Base-by-base conservation (phyloP, 2,329 filamentous ascomycete genomes). In the Epichloe gansuensis region DNA sequence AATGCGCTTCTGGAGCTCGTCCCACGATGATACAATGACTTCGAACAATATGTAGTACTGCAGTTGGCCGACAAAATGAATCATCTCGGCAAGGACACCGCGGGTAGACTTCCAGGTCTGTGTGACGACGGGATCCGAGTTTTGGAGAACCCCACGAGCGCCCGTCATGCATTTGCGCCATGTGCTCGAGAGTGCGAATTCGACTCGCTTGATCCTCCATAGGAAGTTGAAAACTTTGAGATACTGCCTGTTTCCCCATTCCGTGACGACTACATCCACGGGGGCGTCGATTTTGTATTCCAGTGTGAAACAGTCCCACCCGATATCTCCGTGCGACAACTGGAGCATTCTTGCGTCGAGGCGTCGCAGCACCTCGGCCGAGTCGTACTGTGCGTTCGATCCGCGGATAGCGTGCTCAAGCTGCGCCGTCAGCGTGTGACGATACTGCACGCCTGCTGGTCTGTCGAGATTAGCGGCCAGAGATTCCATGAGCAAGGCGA, bases 1-100 rank as follows among this genome's bases (percentile, higher is more conserved):
- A 55, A 97, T 84, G 35, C 86, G 85, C 31, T 81, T 78, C 66
- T 96, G 87, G 2, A 98, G 77, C 63, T 91, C 85, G 55, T 87
- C 87, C 94, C 93, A 98, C 47, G 88, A 93, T 38, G 87, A 85
- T 67, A 98, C 93, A 60, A 98, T 97, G 59, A 98, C 93, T 68
- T 98, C 93, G 63, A 97, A 98, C 9, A 98, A 76, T 59, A 98
- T 96, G 67, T 98, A 98, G 71, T 97, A 96, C 68, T 98, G 93
- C 13, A 98, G 77, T 68, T 98, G 93, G 57, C 89, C 89, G 62
- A 97, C 84, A 63, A 98, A 97, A 66, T 98, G 94, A 15, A 97
- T 88, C 93, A 98, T 98, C 68, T 98, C 94, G 12, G 91, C 90
- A 39, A 97, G 82, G 17, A 84, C 83, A 53, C 90, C 93, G 53